A percentile compares a stretch with the other conserved stretches of the same genome.
phyloP scores from a whole-genome alignment of 805 yeast species.

The Barnettozyma wickerhamii region DNA sequence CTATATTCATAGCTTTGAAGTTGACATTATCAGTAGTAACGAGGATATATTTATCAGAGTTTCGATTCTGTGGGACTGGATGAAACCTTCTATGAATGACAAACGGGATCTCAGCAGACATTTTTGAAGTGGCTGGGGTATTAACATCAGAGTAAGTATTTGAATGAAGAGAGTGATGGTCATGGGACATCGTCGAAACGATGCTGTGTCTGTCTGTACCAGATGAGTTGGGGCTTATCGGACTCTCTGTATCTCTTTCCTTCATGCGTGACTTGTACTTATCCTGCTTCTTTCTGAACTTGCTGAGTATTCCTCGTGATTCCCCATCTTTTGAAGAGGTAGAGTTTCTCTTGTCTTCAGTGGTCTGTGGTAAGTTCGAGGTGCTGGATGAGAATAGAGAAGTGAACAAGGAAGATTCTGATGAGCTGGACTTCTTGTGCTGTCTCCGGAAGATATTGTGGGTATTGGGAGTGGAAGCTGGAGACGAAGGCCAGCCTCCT shows the following conservation, averaged over 20 bases:
- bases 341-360: slow-evolving; percentile 16
- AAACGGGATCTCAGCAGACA: slow-evolving; percentile 11
- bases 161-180: too few relatives aligned
- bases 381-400: slow-evolving; percentile 36
- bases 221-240: slow-evolving; percentile 16
- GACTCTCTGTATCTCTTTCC: slow-evolving; percentile 10
- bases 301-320: slow-evolving; percentile 19
- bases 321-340: slow-evolving; percentile 11
- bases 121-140: slow-evolving; percentile 6
- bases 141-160: not conserved
- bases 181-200: slow-evolving; percentile 2
- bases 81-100: slow-evolving; percentile 33
- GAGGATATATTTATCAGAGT: slow-evolving; percentile 39
- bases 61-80: slow-evolving; percentile 32
- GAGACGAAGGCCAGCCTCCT: slow-evolving; percentile 27
- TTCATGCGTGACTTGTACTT: slow-evolving; percentile 8
- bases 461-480: slow-evolving; percentile 24
- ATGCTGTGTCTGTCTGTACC: slow-evolving; percentile 9
- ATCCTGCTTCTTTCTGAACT: slow-evolving; percentile 18
- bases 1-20: slow-evolving; percentile 48
- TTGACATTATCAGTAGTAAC: slow-evolving; percentile 58
- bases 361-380: slow-evolving; percentile 16
- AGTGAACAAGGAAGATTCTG: slow-evolving; percentile 45
- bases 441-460: slow-evolving; percentile 58
- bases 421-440: slow-evolving; percentile 60